Percentiles rank a stretch among this genome's conserved stretches.
Conservation (phyloP, 495 filamentous ascomycete species). For the Monascus purpureus region DNA sequence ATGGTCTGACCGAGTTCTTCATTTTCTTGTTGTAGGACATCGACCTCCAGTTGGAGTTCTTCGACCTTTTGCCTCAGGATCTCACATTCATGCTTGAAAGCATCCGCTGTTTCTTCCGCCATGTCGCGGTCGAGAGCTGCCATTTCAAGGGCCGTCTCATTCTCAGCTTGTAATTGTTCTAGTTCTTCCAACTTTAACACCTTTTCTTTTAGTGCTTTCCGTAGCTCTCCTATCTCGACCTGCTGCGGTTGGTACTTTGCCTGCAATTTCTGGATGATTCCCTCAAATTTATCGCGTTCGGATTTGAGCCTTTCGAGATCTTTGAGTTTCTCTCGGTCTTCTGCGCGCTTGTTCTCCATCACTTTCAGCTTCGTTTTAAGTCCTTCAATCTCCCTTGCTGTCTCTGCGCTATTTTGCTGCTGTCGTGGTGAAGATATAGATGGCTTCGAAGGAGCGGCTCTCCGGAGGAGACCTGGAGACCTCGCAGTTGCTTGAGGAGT, state of each 20-base stretch:
- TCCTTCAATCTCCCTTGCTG: slow-evolving; percentile 56
- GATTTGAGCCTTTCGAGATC: slow-evolving; percentile 58
- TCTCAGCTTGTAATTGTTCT: slow-evolving; percentile 61
- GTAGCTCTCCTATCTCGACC: slow-evolving; percentile 62
- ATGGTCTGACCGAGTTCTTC: slow-evolving; percentile 68
- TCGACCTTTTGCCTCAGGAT: slow-evolving; percentile 57
- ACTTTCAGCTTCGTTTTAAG: slow-evolving; percentile 65
- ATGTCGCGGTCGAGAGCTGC: slow-evolving; percentile 85
- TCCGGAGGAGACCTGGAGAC: slow-evolving; percentile 19
- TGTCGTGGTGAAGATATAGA: slow-evolving; percentile 16
- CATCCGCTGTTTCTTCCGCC: slow-evolving; percentile 86
- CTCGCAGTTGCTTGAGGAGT: slow-evolving; percentile 8
- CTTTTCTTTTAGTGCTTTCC: slow-evolving; percentile 62
- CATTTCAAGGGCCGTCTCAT: slow-evolving; percentile 76
- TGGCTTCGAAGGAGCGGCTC: slow-evolving; percentile 10
- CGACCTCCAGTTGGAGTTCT: slow-evolving; percentile 76
- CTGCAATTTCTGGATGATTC: slow-evolving; percentile 83
- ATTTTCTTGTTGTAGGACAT: slow-evolving; percentile 80
- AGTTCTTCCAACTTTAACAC: slow-evolving; percentile 52
- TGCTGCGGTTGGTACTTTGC: slow-evolving; percentile 79
- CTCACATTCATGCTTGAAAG: slow-evolving; percentile 68
- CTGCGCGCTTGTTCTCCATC: slow-evolving; percentile 66
- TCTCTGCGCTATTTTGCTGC: slow-evolving; percentile 24
- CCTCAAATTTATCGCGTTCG: slow-evolving; percentile 76
- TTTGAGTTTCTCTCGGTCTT: slow-evolving; percentile 83